These are phyloP conservation scores for Candida sojae DNA, from an alignment of 1,139 yeast genomes.

Conservation along the genomic window DNA sequence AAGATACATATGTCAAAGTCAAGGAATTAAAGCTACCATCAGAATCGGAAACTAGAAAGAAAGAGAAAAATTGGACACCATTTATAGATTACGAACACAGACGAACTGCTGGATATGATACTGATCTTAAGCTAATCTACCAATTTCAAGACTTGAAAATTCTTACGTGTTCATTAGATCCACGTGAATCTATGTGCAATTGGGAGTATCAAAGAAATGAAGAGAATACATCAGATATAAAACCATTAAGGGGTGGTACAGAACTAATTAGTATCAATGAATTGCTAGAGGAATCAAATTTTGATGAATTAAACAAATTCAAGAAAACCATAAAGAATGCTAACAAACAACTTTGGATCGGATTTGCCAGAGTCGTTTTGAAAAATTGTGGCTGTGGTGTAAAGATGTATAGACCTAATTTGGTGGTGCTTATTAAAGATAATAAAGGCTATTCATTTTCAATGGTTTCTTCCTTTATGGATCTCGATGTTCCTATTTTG, in stretches of 20 bases:
- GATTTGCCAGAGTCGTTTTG: constrained; percentile 38
- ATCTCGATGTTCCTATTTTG: constrained; percentile 31
- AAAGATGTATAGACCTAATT: constrained; percentile 35
- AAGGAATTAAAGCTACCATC: constrained; percentile 25
- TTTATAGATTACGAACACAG: constrained; percentile 27
- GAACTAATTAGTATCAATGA: constrained; percentile 28
- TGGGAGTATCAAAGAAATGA: constrained; percentile 11
- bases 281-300: constrained; percentile 14
- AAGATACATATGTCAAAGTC: constrained; percentile 21
- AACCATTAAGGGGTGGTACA: constrained; percentile 40
- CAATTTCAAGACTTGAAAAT: constrained; percentile 39
- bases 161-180: constrained; percentile 32
- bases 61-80: constrained; percentile 44
- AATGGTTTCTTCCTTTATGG: constrained; percentile 33
- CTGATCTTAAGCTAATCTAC: constrained; percentile 31
- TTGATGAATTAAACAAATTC: constrained; percentile 6
- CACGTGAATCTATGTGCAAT: constrained; percentile 16
- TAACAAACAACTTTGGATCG: constrained; percentile 32
- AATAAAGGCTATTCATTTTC: constrained; percentile 24
- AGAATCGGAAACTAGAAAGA: constrained; percentile 21
- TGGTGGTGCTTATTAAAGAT: constrained; percentile 26
- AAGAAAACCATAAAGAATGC: constrained; percentile 15
- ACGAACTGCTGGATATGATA: constrained; percentile 23
- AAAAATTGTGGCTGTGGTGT: constrained; percentile 37
- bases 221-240: constrained; percentile 18